phyloP scores from a whole-genome alignment of 2,329 filamentous ascomycete species.

The Colletotrichum tropicicola region DNA sequence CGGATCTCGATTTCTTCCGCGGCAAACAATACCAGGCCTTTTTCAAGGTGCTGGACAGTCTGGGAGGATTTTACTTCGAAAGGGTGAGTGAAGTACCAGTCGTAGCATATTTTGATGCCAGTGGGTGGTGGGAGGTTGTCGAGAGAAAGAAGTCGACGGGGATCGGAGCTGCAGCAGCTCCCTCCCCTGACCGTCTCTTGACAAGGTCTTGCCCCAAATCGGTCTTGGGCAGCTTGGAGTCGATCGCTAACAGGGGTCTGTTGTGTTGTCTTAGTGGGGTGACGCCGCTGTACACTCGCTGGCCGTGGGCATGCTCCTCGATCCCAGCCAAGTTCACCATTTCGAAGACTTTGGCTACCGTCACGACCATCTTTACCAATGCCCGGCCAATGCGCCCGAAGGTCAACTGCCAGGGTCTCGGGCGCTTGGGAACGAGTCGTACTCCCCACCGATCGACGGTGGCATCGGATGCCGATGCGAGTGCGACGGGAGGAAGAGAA shows the following conservation, averaged over 20 bases:
- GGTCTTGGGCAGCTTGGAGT: neutral
- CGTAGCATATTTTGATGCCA: no score
- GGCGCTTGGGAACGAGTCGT: slow-evolving; percentile 38
- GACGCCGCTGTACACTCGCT: slow-evolving; percentile 55
- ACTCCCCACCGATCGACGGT: slow-evolving; percentile 40
- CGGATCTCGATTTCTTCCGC: slow-evolving; percentile 54
- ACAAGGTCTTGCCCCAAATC: neutral
- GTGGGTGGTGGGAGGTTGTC: neutral
- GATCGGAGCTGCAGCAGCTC: neutral
- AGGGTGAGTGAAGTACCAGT: slow-evolving; percentile 44
- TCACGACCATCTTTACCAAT: slow-evolving; percentile 44
- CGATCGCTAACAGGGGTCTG: neutral
- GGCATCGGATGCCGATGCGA: slow-evolving; percentile 52
- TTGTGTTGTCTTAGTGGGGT: slow-evolving; percentile 44
- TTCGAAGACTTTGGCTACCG: slow-evolving; percentile 54
- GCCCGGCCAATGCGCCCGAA: slow-evolving; percentile 46
- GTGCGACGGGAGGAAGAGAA: slow-evolving; percentile 43
- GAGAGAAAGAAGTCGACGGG: neutral
- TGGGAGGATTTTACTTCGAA: slow-evolving; percentile 54
- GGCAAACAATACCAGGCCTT: slow-evolving; percentile 49
- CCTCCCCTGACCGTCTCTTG: neutral
- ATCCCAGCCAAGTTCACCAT: slow-evolving; percentile 50
- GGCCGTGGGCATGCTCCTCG: slow-evolving; percentile 50
- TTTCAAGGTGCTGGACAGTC: slow-evolving; percentile 49
- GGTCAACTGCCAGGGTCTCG: slow-evolving; percentile 44